Percentiles rank a stretch among this genome's conserved stretches.
phyloP scores from a whole-genome alignment of 1,284 basidiomycete species.

The Amylostereum areolatum region DNA sequence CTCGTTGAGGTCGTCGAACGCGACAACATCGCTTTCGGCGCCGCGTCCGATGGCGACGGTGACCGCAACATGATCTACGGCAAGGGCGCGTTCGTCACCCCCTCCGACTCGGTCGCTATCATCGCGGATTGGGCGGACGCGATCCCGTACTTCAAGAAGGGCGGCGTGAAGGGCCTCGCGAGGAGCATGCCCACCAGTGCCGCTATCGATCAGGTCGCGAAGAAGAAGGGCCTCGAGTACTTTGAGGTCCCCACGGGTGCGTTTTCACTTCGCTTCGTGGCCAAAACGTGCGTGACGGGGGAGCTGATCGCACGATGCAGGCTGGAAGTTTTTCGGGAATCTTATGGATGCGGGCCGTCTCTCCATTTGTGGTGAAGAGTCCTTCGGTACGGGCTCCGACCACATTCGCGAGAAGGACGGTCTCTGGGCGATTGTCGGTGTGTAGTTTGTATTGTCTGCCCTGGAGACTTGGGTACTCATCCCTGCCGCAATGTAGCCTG shows the following conservation, averaged over 20 bases:
- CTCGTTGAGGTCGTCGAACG: slow-evolving; percentile 91
- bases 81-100: slow-evolving; percentile 95
- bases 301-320: too few relatives aligned
- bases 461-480: slow-evolving; percentile 4
- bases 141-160: slow-evolving; percentile 94
- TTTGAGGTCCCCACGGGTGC: slow-evolving; percentile 96
- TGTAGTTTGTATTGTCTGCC: slow-evolving; percentile 8
- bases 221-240: slow-evolving; percentile 89
- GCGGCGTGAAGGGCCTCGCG: slow-evolving; percentile 92
- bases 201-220: slow-evolving; percentile 94
- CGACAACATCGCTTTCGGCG: slow-evolving; percentile 87
- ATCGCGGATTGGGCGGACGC: slow-evolving; percentile 96
- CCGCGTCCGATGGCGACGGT: slow-evolving; percentile 95
- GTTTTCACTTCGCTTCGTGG: too few relatives aligned
- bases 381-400: slow-evolving; percentile 98
- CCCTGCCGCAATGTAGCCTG: slow-evolving; percentile 66
- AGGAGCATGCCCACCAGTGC: slow-evolving; percentile 97
- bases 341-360: slow-evolving; percentile 97
- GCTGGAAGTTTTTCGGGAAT: slow-evolving; percentile 99
- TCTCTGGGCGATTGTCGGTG: slow-evolving; percentile 93
- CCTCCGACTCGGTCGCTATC: slow-evolving; percentile 95
- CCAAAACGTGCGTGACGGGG: too few relatives aligned
- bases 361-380: slow-evolving; percentile 98
- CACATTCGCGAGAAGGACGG: slow-evolving; percentile 99
- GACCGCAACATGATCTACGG: slow-evolving; percentile 99